These are phyloP conservation scores for Fusarium odoratissimum DNA, from an alignment of 2,329 filamentous ascomycete genomes.

Conservation along the genomic window DNA sequence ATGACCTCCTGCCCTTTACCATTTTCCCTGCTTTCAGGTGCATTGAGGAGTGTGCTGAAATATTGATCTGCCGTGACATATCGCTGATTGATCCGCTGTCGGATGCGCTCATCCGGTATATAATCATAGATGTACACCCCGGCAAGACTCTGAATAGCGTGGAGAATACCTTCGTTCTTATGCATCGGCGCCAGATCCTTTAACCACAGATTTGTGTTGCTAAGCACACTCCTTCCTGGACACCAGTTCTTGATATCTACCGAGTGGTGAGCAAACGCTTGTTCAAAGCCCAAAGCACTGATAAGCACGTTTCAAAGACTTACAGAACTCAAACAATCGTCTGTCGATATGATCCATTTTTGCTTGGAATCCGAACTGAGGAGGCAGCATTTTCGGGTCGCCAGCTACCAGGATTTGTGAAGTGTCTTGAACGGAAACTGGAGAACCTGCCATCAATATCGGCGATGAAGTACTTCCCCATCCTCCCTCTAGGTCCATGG, in stretches of 20 bases:
- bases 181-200: conserved; percentile 55
- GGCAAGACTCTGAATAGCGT: conserved; percentile 55
- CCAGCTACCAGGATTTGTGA: conserved; percentile 16
- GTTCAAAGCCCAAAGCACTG: not conserved
- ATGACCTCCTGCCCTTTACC: conserved; percentile 49
- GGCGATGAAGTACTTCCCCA: conserved; percentile 24
- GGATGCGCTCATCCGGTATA: conserved; percentile 48
- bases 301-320: conserved; percentile 22
- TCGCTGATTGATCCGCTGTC: conserved; percentile 49
- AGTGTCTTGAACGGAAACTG: conserved; percentile 18
- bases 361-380: conserved; percentile 48
- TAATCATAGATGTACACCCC: conserved; percentile 58
- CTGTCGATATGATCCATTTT: conserved; percentile 51
- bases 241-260: conserved; percentile 56
- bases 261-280: conserved; percentile 5
- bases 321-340: conserved; percentile 52
- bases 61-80: conserved; percentile 49
- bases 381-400: conserved; percentile 44
- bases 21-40: conserved; percentile 33
- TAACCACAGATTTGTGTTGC: conserved; percentile 54
- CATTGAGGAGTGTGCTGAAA: conserved; percentile 46
- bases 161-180: conserved; percentile 48
- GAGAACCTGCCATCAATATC: conserved; percentile 2
- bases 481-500: conserved; percentile 10
- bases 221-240: conserved; percentile 53